Evolutionary conservation across 768 basidiomycete species (phyloP).

Genomic region (Suillus ampliporus): DNA sequence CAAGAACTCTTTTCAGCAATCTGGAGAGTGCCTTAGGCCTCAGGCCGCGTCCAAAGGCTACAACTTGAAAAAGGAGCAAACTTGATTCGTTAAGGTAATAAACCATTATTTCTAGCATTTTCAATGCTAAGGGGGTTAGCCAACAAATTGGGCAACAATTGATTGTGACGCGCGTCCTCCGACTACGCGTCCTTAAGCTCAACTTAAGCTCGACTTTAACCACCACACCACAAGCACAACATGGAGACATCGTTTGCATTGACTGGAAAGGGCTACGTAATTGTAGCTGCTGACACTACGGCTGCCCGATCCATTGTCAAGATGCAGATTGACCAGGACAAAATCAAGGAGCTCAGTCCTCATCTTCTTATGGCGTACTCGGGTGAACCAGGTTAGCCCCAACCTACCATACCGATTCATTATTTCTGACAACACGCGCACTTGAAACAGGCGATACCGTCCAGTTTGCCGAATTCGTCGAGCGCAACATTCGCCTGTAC

Average conservation of each 20-base stretch:
- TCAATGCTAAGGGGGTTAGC: constrained; percentile 9
- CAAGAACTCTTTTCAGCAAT: background rate
- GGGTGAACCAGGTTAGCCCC: constrained; percentile 81
- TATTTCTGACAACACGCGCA: constrained; percentile 5
- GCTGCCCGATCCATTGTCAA: constrained; percentile 93
- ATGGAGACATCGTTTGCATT: constrained; percentile 95
- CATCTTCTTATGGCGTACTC: constrained; percentile 95
- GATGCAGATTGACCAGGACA: constrained; percentile 97
- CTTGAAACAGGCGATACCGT: constrained; percentile 81
- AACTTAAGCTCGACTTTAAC: constrained; percentile 10
- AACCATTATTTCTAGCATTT: constrained; percentile 7
- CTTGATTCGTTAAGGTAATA: background rate
- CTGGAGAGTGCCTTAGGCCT: background rate
- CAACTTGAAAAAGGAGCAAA: too few species aligned
- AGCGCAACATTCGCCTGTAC: constrained; percentile 94
- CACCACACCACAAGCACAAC: constrained; percentile 26
- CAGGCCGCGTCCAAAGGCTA: too few species aligned
- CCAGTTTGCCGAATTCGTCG: constrained; percentile 95
- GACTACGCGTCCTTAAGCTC: constrained; percentile 25
- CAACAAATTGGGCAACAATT: constrained; percentile 24
- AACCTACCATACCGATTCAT: constrained; percentile 23
- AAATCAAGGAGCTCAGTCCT: constrained; percentile 89
- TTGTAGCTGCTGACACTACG: constrained; percentile 91
- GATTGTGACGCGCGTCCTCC: constrained; percentile 34
- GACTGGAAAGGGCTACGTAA: constrained; percentile 91